Evolutionary conservation across 306 rosid species (phyloP).

Genomic region (Cercis canadensis): DNA sequence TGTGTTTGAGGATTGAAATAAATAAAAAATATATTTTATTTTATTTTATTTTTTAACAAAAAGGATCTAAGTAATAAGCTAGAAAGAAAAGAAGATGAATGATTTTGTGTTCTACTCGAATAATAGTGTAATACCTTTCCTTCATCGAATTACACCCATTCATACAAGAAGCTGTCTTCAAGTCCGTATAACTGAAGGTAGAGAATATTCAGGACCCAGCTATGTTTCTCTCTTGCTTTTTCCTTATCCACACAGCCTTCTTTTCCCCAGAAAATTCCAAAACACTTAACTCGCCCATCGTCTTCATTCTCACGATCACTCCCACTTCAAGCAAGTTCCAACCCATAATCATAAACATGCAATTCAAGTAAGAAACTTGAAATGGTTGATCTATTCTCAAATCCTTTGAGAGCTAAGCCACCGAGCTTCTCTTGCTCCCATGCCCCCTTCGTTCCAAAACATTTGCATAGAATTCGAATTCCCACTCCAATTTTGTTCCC

Average conservation of each 20-base stretch:
- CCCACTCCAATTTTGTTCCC: constrained; percentile 37
- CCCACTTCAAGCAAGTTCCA: constrained; percentile 5
- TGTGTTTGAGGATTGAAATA: too few species aligned
- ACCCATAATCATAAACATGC: neutral
- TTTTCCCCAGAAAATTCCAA: neutral
- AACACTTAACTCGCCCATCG: neutral
- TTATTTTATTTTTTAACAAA: too few species aligned
- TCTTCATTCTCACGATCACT: constrained; percentile 4
- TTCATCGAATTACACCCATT: too few species aligned
- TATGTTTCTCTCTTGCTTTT: constrained; percentile 18
- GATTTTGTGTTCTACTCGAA: too few species aligned
- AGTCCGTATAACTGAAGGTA: constrained; percentile 1
- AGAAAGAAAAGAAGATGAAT: too few species aligned
- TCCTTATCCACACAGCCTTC: constrained; percentile 20
- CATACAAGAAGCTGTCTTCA: too few species aligned
- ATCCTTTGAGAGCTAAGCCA: constrained; percentile 5
- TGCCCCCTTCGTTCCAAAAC: constrained; percentile 25
- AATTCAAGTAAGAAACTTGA: neutral
- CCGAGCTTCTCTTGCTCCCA: constrained; percentile 41
- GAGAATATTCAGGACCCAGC: neutral
- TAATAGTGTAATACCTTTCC: too few species aligned
- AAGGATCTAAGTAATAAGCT: too few species aligned
- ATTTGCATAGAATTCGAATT: constrained; percentile 31
- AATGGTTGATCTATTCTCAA: constrained; percentile 46
- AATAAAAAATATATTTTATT: too few species aligned